These are phyloP conservation scores for Edaphochlamys debaryana DNA, from an alignment of 139 green algal genomes.

Conservation along the genomic window DNA sequence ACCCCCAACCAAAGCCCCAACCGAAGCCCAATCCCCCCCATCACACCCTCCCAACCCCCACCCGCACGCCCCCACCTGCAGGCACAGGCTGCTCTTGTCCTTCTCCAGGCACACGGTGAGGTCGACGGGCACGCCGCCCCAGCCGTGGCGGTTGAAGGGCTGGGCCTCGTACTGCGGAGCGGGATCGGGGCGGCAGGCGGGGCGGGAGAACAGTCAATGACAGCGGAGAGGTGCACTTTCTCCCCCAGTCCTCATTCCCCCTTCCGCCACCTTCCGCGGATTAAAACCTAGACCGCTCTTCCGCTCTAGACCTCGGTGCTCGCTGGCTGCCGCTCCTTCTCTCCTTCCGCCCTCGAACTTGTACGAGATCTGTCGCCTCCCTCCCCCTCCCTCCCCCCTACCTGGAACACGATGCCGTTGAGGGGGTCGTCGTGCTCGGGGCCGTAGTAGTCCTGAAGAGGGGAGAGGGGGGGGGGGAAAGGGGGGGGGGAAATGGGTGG, in stretches of 20 bases:
- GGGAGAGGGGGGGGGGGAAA: neutral
- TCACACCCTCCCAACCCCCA: neutral
- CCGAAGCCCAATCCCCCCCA: too few species aligned
- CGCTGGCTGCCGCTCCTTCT: too few species aligned
- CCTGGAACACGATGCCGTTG: constrained; percentile 51
- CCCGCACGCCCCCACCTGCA: constrained; percentile 28
- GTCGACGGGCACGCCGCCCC: constrained; percentile 62
- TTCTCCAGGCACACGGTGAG: constrained; percentile 64
- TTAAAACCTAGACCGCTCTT: too few species aligned
- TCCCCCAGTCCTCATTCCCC: too few species aligned
- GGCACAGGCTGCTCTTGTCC: constrained; percentile 66
- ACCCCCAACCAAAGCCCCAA: too few species aligned
- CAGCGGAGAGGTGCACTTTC: too few species aligned
- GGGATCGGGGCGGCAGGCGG: neutral
- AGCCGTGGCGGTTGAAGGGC: constrained; percentile 50
- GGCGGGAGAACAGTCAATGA: neutral
- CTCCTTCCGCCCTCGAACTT: too few species aligned
- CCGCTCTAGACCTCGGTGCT: too few species aligned
- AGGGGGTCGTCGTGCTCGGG: constrained; percentile 71
- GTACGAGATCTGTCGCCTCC: too few species aligned
- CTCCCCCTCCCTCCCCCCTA: neutral
- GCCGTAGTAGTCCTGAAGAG: constrained; percentile 48
- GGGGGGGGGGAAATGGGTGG: too few species aligned
- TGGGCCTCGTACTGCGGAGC: constrained; percentile 43
- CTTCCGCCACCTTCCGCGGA: too few species aligned